A percentile compares a stretch with the other conserved stretches of the same genome.
These are phyloP conservation scores for Termitomyces sp. DNA, from an alignment of 768 basidiomycete species.

Conservation along the genomic window DNA sequence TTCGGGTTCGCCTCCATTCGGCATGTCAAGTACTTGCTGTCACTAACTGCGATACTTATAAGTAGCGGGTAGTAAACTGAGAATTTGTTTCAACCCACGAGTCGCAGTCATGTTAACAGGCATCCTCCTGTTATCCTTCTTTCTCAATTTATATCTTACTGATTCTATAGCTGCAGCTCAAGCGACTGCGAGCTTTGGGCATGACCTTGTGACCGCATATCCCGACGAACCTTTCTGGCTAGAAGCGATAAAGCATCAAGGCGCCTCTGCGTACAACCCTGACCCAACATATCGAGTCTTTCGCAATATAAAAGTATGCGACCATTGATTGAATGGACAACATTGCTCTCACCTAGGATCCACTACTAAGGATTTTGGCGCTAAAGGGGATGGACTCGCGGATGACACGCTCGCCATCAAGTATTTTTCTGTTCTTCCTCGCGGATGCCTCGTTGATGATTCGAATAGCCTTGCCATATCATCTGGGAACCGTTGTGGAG, in stretches of 20 bases:
- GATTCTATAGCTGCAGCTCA: background rate
- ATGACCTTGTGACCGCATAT: constrained; percentile 40
- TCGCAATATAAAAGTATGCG: constrained; percentile 64
- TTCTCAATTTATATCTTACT: background rate
- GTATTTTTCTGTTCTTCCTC: constrained; percentile 25
- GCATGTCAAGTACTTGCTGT: too few relatives aligned
- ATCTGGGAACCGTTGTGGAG: constrained; percentile 58
- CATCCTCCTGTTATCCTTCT: constrained; percentile 7
- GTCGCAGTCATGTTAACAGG: constrained; percentile 4
- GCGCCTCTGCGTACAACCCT: constrained; percentile 62
- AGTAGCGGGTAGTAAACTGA: too few relatives aligned
- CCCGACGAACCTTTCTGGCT: constrained; percentile 66
- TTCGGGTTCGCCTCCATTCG: too few relatives aligned
- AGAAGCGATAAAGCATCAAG: constrained; percentile 68
- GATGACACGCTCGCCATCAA: constrained; percentile 82
- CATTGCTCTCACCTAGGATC: background rate
- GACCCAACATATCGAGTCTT: constrained; percentile 65
- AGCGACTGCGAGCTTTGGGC: background rate
- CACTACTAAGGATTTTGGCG: constrained; percentile 35
- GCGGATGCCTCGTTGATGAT: background rate
- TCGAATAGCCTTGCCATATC: constrained; percentile 57
- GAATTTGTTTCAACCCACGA: background rate
- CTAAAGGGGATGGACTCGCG: constrained; percentile 54
- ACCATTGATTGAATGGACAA: constrained; percentile 3
- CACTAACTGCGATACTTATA: too few relatives aligned